These are phyloP conservation scores for Trametes cinnabarina DNA, from an alignment of 768 basidiomycete species.

Conservation along the genomic window DNA sequence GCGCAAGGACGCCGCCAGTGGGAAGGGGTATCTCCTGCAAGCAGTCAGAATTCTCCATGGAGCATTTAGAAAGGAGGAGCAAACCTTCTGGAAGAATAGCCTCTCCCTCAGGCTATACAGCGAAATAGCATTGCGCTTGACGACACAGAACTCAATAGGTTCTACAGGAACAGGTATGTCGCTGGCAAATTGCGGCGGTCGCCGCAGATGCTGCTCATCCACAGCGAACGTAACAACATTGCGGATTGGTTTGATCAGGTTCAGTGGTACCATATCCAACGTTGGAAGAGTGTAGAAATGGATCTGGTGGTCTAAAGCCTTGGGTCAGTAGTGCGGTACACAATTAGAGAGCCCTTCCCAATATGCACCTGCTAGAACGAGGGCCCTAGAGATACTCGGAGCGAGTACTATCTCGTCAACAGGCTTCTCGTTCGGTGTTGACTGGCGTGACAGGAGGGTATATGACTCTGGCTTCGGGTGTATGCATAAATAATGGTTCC, in stretches of 20 bases:
- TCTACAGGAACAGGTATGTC: constrained; percentile 41
- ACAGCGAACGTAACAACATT: constrained; percentile 80
- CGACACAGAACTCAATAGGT: constrained; percentile 67
- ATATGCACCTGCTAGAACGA: constrained; percentile 68
- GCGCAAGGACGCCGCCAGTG: constrained; percentile 54
- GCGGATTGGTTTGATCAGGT: constrained; percentile 69
- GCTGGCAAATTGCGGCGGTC: constrained; percentile 44
- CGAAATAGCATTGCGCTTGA: constrained; percentile 64
- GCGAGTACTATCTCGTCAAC: constrained; percentile 80
- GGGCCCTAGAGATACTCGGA: constrained; percentile 68
- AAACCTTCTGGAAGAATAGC: constrained; percentile 59
- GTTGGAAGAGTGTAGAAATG: constrained; percentile 81
- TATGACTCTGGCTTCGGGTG: constrained; percentile 25
- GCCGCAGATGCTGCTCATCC: constrained; percentile 68
- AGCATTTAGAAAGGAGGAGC: neutral
- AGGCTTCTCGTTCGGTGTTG: constrained; percentile 63
- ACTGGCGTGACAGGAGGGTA: constrained; percentile 46
- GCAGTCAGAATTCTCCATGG: neutral
- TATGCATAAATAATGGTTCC: neutral
- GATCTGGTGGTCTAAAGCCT: constrained; percentile 52
- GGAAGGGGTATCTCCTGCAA: constrained; percentile 70
- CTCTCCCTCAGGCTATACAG: constrained; percentile 67
- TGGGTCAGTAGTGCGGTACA: neutral
- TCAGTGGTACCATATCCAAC: constrained; percentile 64
- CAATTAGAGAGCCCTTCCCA: constrained; percentile 19